Evolutionary conservation across 2,329 filamentous ascomycete species (phyloP), one percentile per base, ranked within the genome.

Genomic region (Huntiella abstrusa): DNA sequence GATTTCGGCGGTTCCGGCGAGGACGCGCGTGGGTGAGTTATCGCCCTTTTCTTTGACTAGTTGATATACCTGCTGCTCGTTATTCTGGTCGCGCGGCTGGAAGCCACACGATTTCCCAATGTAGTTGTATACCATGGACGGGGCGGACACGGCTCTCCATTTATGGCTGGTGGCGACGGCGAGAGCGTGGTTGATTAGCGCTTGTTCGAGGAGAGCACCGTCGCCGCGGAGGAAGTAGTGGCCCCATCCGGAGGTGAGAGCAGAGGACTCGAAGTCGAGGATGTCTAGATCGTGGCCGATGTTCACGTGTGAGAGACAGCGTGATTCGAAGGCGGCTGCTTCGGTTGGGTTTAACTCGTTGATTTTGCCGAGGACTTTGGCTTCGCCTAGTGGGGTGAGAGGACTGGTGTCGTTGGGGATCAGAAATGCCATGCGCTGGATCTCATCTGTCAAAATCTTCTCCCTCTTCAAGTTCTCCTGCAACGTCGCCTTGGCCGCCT

Each of bases 211-310:
- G 59, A 91, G 75, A 0, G 87, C 87, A 6, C 78, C 91, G 57
- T 93, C 87, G 57, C 88, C 84, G n/a, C 84, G 68, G 8, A 98
- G 75, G 62, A 86, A 96, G 65, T 98, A 98, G 84, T 86, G 98
- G 1, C 91, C 91, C 88, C 88, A 98, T 34, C 91, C 91, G 3
- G 80, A 83, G 1, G 84, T 79, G n/a, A 73, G 77, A 2, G 80
- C 80, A 4, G 86, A 85, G 49, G 73, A 78, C 4, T 80, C 69
- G 57, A 98, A 95, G 64, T 98, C 88, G 44, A 98, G 68, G n/a
- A 98, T 70, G 33, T 80, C 78, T n/a, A 98, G 73, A 56, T 86
- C 75, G 4, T 76, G 69, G 32, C 91, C 91, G 54, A 98, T 88
- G 53, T 88, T 73, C 5, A 91, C 81, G 60, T 95, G 87, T 0